Evolutionary conservation across 2,329 filamentous ascomycete species (phyloP).

Genomic region (Penicillium expansum): DNA sequence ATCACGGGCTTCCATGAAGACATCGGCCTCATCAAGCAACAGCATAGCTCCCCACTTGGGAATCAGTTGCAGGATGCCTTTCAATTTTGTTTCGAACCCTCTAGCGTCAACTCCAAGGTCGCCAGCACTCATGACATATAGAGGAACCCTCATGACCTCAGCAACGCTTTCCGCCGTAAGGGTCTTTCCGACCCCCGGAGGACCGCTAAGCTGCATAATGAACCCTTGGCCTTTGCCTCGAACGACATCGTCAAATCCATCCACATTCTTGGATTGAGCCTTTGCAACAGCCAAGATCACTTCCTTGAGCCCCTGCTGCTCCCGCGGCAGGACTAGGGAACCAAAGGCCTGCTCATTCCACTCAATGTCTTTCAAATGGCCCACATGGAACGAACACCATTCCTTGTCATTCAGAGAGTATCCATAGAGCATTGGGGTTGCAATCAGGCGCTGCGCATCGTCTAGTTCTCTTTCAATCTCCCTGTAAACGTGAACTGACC

Average conservation of each 20-base stretch:
- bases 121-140: conserved; percentile 50
- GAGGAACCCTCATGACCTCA: conserved; percentile 51
- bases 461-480: conserved; percentile 30
- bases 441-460: conserved; percentile 44
- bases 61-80: conserved; percentile 49
- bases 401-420: conserved; percentile 48
- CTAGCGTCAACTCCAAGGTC: conserved; percentile 49
- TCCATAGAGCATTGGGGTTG: conserved; percentile 46
- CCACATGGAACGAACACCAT: conserved; percentile 38
- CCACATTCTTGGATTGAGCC: conserved; percentile 40
- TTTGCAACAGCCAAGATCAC: conserved; percentile 49
- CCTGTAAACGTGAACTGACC: conserved; percentile 23
- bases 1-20: conserved; percentile 36
- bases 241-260: conserved; percentile 51
- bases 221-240: conserved; percentile 54
- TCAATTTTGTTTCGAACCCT: conserved; percentile 46
- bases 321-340: conserved; percentile 47
- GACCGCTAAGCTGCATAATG: conserved; percentile 52
- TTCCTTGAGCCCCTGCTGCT: conserved; percentile 43
- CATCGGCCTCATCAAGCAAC: conserved; percentile 50
- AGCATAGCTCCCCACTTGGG: conserved; percentile 53
- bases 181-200: conserved; percentile 56
- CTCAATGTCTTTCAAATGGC: conserved; percentile 41
- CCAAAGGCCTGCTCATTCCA: conserved; percentile 50
- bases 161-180: conserved; percentile 52